These are phyloP conservation scores for Leccinum uliginosum DNA, from an alignment of 768 basidiomycete species.

Conservation along the genomic window DNA sequence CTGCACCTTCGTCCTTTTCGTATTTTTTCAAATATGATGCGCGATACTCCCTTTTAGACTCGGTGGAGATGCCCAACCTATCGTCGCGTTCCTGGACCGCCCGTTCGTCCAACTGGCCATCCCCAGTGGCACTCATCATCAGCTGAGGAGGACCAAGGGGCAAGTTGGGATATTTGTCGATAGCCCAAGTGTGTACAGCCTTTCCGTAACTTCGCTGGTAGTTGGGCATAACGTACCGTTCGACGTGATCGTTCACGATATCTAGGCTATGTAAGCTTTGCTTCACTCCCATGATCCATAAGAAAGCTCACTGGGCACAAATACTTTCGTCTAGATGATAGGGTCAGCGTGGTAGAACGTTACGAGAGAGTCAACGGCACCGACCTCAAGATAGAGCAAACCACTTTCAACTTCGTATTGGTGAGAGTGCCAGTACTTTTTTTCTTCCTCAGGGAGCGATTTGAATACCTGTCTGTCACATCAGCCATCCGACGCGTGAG, in stretches of 20 bases:
- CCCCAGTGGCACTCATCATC: constrained; percentile 42
- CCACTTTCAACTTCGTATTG: constrained; percentile 43
- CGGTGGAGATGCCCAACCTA: constrained; percentile 20
- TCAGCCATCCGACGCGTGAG: background rate
- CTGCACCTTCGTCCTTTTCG: constrained; percentile 33
- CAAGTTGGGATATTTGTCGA: constrained; percentile 37
- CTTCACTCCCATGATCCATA: background rate
- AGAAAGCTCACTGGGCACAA: constrained; percentile 21
- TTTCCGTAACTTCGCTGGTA: constrained; percentile 48
- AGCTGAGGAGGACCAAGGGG: constrained; percentile 44
- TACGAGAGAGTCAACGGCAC: background rate
- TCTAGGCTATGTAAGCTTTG: constrained; percentile 9
- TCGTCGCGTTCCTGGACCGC: constrained; percentile 31
- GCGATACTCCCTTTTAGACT: constrained; percentile 32
- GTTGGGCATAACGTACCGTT: constrained; percentile 40
- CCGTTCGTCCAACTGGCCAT: constrained; percentile 32
- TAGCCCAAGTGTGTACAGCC: constrained; percentile 37
- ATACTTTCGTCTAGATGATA: constrained; percentile 16
- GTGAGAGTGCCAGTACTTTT: constrained; percentile 52
- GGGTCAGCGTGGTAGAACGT: background rate
- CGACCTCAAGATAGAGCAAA: constrained; percentile 29
- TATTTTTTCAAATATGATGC: constrained; percentile 38
- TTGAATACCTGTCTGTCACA: constrained; percentile 31
- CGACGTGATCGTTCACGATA: constrained; percentile 31
- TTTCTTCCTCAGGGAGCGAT: constrained; percentile 41